phyloP scores from a whole-genome alignment of 306 rosid genomes.

The Vicia sativa region DNA sequence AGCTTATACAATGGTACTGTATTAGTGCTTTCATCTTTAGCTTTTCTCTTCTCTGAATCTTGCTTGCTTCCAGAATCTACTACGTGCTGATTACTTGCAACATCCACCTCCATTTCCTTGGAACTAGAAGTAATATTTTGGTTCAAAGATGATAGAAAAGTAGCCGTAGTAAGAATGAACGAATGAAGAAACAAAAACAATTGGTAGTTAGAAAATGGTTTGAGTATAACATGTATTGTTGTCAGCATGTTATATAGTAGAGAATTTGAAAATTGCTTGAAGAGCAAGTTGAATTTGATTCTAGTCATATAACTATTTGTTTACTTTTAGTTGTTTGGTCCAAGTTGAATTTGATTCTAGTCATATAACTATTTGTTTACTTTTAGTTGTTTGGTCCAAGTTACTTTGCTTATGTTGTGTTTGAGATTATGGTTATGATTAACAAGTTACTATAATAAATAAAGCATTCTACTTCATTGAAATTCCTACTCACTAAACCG shows the following conservation, averaged over 20 bases:
- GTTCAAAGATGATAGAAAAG: slow-evolving; percentile 9
- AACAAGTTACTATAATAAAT: neutral
- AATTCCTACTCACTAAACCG: neutral
- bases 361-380: neutral
- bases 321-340: neutral
- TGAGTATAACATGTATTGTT: slow-evolving; percentile 12
- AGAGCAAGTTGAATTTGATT: slow-evolving; percentile 3
- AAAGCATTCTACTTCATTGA: neutral
- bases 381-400: neutral
- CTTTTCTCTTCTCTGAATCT: slow-evolving; percentile 46
- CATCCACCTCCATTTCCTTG: slow-evolving; percentile 39
- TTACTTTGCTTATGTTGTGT: slow-evolving; percentile 1
- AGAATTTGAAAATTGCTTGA: neutral
- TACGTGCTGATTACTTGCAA: slow-evolving; percentile 1
- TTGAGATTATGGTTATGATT: neutral
- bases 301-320: neutral
- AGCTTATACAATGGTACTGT: slow-evolving; percentile 77
- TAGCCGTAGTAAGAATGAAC: slow-evolving; percentile 27
- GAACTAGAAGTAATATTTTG: slow-evolving; percentile 26
- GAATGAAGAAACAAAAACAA: slow-evolving; percentile 6
- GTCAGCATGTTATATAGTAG: neutral
- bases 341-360: slow-evolving; percentile 18
- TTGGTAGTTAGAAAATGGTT: neutral
- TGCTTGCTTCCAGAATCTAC: slow-evolving; percentile 35
- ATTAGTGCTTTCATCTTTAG: slow-evolving; percentile 42